phyloP scores from a whole-genome alignment of 352 stramenopile species.

The Pythium aristosporum region DNA sequence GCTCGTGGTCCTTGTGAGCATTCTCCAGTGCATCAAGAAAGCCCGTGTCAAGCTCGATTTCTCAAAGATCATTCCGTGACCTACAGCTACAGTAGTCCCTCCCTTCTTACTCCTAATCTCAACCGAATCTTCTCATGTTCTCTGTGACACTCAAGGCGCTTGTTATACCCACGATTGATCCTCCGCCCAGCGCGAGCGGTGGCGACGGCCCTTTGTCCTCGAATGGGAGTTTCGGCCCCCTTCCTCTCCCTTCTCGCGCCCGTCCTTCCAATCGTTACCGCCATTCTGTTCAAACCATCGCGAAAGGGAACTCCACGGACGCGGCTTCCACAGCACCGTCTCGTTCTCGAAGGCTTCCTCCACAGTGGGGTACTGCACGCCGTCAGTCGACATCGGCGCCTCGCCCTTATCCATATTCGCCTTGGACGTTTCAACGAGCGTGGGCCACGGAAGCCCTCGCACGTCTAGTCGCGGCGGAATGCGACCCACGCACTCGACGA shows the following conservation, averaged over 20 bases:
- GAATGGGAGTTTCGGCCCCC: too few species aligned
- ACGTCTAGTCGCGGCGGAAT: constrained; percentile 1
- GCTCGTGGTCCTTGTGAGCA: constrained; percentile 3
- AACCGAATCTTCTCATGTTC: not conserved
- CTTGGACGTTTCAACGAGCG: constrained; percentile 3
- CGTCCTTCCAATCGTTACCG: not conserved
- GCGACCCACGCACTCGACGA: constrained; percentile 13
- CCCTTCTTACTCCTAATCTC: too few species aligned
- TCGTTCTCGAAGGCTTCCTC: constrained; percentile 6
- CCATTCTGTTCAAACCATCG: not conserved
- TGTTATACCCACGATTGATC: not conserved
- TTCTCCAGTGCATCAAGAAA: constrained; percentile 19
- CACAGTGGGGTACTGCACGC: not conserved
- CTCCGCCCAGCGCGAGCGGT: not conserved
- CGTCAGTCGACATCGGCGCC: not conserved
- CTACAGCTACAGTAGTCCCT: not conserved
- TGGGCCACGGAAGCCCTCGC: constrained; percentile 7
- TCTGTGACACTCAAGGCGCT: not conserved
- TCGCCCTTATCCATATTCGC: not conserved
- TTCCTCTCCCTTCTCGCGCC: not conserved
- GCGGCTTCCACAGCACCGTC: not conserved
- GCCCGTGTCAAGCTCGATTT: constrained; percentile 17
- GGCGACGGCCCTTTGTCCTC: too few species aligned
- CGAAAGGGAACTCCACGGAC: not conserved
- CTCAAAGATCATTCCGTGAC: constrained; percentile 18